These are phyloP conservation scores for Yarrowia galli DNA, from an alignment of 1,139 yeast genomes.

Conservation along the genomic window DNA sequence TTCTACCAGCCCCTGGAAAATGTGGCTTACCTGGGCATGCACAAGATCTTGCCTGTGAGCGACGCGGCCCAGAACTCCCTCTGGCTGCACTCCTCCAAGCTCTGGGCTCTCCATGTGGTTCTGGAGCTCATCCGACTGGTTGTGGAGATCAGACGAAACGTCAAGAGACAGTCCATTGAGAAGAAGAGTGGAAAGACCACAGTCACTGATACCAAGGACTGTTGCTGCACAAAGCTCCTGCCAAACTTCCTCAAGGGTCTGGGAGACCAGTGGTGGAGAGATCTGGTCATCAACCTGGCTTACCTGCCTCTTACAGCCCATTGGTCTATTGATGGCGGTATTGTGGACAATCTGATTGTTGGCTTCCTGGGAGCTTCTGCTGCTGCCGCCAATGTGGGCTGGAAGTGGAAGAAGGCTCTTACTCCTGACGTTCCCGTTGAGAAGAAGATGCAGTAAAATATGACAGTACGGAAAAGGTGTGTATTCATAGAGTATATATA, in stretches of 20 bases:
- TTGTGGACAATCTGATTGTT: constrained; percentile 49
- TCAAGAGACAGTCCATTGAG: constrained; percentile 41
- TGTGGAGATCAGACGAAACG: constrained; percentile 41
- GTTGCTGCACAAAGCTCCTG: constrained; percentile 12
- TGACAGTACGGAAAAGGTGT: too few species aligned
- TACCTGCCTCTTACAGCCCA: constrained; percentile 56
- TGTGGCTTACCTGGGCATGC: constrained; percentile 53
- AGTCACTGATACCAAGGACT: neutral
- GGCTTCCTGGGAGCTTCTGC: constrained; percentile 55
- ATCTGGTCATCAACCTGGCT: constrained; percentile 51
- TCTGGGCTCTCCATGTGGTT: constrained; percentile 55
- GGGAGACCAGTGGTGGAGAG: constrained; percentile 39
- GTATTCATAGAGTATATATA: constrained; percentile 9
- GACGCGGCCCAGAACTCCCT: constrained; percentile 46
- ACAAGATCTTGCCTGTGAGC: constrained; percentile 50
- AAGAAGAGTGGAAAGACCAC: constrained; percentile 4
- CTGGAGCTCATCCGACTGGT: constrained; percentile 46
- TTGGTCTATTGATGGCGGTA: constrained; percentile 54
- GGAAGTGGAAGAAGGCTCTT: constrained; percentile 43
- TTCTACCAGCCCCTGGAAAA: constrained; percentile 55
- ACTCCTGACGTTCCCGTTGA: constrained; percentile 27
- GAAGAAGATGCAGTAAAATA: constrained; percentile 28
- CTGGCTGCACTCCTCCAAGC: constrained; percentile 53
- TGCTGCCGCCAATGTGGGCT: constrained; percentile 45
- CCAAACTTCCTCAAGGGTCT: constrained; percentile 26